A percentile compares a stretch with the other conserved stretches of the same genome.
Evolutionary conservation across 2,329 filamentous ascomycete genomes (phyloP).

Genomic region (Coniosporium tulheliwenetii): DNA sequence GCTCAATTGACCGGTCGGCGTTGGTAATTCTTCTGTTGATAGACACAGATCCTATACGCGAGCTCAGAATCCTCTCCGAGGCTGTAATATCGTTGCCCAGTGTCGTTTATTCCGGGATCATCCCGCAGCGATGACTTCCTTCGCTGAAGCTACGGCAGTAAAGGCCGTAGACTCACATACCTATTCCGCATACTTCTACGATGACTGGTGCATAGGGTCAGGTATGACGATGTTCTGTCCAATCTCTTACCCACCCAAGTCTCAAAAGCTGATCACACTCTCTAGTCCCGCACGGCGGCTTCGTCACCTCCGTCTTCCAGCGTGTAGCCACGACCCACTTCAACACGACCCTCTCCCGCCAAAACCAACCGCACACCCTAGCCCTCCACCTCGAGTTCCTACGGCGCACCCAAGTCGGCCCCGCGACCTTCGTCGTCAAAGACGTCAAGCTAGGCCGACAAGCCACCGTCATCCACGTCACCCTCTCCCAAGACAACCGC

Average conservation of each 20-base stretch:
- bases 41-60: too few relatives aligned
- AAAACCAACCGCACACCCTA: constrained; percentile 47
- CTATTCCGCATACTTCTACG: constrained; percentile 39
- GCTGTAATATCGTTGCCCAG: too few relatives aligned
- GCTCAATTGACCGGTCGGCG: too few relatives aligned
- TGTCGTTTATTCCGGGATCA: not conserved
- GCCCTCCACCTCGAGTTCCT: constrained; percentile 51
- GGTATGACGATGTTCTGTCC: constrained; percentile 23
- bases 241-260: not conserved
- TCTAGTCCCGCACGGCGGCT: constrained; percentile 55
- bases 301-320: constrained; percentile 48
- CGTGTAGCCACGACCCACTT: constrained; percentile 45
- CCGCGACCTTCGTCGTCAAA: constrained; percentile 40
- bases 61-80: too few relatives aligned
- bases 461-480: constrained; percentile 47
- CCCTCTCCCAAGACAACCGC: constrained; percentile 38
- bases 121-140: constrained; percentile 18
- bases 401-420: constrained; percentile 43
- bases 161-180: constrained; percentile 36
- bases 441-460: constrained; percentile 51
- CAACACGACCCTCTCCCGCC: constrained; percentile 37
- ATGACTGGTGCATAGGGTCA: constrained; percentile 50
- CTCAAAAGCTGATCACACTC: constrained; percentile 1
- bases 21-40: too few relatives aligned
- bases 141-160: constrained; percentile 33